Evolutionary conservation across 2,329 filamentous ascomycete genomes (phyloP), one percentile per base, ranked within the genome.

Genomic region (Aspergillus ustus): DNA sequence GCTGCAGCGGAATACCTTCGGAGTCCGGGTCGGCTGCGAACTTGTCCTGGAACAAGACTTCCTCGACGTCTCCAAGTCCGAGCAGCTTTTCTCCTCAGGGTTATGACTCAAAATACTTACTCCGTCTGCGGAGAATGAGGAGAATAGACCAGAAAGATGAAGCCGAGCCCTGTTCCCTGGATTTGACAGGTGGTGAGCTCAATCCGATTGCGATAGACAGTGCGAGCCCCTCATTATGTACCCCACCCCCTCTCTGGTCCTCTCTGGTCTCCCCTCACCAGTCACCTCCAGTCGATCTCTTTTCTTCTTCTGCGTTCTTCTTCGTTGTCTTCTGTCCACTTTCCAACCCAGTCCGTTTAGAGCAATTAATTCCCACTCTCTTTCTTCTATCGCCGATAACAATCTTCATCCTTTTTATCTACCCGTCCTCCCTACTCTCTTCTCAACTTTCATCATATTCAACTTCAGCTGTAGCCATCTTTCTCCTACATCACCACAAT

Each of bases 401-500:
- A 17, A 29, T 40, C 52, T 43, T 49, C 22, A 19, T n/a, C 44
- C 59, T 54, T 46, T 44, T 44, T 53, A 59, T 40, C 17, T 59
- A 48, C 31, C 44, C 52, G 45, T 25, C 46, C 48, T 50, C 50
- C 54, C 60, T 48, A 43, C 28, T 54, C 59, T 58, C 46, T 48
- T 59, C 52, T 54, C 54, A 37, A 34, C 51, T 46, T 44, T 54
- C 0, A n/a, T 40, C 20, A 43, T 46, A 55, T 20, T 20, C 15
- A 31, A 8, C 34, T 49, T 25, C 7, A 54, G 52, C 37, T 54
- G 40, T 45, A 54, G 40, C 40, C 28, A 25, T 13, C 29, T 15
- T 50, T 17, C 20, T 22, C 17, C 46, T 61, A 48, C 52, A 29
- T 40, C 51, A 25, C 61, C 67, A 80, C 60, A 43, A 86, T 86